Evolutionary conservation across 1,139 yeast genomes (phyloP), one percentile per base, ranked within the genome.

Genomic region (Hansenula sp.): DNA sequence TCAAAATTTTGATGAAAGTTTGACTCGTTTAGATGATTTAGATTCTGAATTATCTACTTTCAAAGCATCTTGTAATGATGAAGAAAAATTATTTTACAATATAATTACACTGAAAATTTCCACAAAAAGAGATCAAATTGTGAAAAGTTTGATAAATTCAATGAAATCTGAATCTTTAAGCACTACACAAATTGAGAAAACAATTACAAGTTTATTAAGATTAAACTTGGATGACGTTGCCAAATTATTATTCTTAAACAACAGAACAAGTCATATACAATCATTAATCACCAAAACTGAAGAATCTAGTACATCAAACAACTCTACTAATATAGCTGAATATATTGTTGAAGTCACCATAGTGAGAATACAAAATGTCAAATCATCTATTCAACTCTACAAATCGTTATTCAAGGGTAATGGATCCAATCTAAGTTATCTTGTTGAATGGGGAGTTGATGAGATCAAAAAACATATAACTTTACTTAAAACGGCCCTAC

Each of bases 381-480:
- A 68, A 35, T 66, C 69, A 20, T 72, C 84, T 0, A 72, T 73
- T 13, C 57, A 62, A 16, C 60, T 73, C 29, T 80, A 68, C 56
- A 64, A 66, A 37, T 54, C 59, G 9, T 62, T 78, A 26, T 80
- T 76, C 50, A 56, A 61, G 12, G 61, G 60, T 10, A 52, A 61
- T 10, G 56, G 42, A 10, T 16, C 33, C 34, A 42, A 25, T 43
- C 46, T 64, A 40, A 68, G 68, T 53, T 67, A 62, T 47, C 65
- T 80, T 6, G 77, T 78, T 2, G 71, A 73, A 37, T 88, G 96
- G 96, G 79, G 86, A 34, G 74, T 77, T 41, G 74, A 72, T 2
- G 87, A 83, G 56, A 77, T 86, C 28, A 75, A 77, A 39, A 68
- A 69, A 40, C 82, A 84, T 52, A 77, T 80, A 28, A 64, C 65